Conservation (phyloP, 306 rosid genomes). For the Gleditsia sinensis region DNA sequence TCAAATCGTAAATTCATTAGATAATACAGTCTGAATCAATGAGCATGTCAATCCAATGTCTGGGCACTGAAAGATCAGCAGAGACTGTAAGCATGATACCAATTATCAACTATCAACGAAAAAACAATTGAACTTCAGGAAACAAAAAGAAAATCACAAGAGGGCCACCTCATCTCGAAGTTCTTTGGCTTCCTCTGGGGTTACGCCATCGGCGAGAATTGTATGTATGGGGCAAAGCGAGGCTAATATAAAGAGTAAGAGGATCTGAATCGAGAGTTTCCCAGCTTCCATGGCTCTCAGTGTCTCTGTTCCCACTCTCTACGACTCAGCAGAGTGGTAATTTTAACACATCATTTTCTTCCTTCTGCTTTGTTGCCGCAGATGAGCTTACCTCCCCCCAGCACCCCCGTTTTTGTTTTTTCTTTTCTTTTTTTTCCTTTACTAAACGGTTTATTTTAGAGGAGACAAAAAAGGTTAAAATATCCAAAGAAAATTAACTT, state of each 20-base stretch:
- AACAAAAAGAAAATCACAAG: neutral
- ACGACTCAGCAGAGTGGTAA: neutral
- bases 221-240: constrained; percentile 26
- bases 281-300: constrained; percentile 46
- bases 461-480: too few relatives aligned
- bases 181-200: constrained; percentile 64
- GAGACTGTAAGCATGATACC: neutral
- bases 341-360: neutral
- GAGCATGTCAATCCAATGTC: neutral
- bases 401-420: too few relatives aligned
- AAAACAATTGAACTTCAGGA: neutral
- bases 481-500: too few relatives aligned
- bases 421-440: too few relatives aligned
- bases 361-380: neutral
- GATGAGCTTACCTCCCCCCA: too few relatives aligned
- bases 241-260: constrained; percentile 35
- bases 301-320: neutral
- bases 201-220: constrained; percentile 64
- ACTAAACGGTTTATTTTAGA: too few relatives aligned
- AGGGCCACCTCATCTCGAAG: constrained; percentile 70
- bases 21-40: neutral
- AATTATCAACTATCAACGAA: constrained; percentile 1
- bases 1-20: neutral
- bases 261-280: constrained; percentile 43
- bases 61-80: neutral